Evolutionary conservation across 441 rosid genomes (phyloP), one percentile per base, ranked within the genome.

Genomic region (Adansonia gregorii): DNA sequence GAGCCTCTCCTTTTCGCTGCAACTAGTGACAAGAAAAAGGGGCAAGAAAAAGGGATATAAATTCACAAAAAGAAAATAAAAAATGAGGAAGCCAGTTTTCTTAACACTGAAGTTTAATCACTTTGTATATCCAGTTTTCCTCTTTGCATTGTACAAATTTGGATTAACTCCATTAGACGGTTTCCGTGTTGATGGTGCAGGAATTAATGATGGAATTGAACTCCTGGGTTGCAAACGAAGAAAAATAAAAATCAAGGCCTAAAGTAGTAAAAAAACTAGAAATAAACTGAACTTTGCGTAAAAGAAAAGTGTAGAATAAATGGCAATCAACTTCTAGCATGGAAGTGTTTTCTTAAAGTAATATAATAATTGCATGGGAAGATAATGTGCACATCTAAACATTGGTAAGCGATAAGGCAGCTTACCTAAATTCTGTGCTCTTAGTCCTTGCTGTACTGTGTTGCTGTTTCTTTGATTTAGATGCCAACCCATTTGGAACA

Each of bases 151-250:
- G 75, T 72, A 85, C 48, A 66, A 64, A 39, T 82, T 82, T 39
- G 84, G 79, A 66, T 81, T 87, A 8, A 49, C 48, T 27, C 89
- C 87, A 67, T 74, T 84, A 10, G 88, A 77, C 68, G 58, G 65
- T 83, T 86, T 93, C 87, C 83, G 79, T 12, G 83, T 87, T 73
- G 90, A 82, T 4, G 91, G 89, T 3, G 92, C 79, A 65, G 97
- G 97, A 67, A 89, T 91, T 79, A 88, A 75, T 31, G 98, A 89
- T 64, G 98, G 99, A 72, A 92, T 88, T 46, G 85, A 72, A 79
- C 94, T 92, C 92, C 96, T 90, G 83, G 83, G 48, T 69, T 19
- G 76, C 68, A 73, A 19, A 39, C 73, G 45, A 72, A 52, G 39
- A 72, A 46, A 72, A 8, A 41, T 17, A 2, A n/a, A 51, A 46